phyloP scores from a whole-genome alignment of 306 rosid species.

The Astragalus glycyphyllos region DNA sequence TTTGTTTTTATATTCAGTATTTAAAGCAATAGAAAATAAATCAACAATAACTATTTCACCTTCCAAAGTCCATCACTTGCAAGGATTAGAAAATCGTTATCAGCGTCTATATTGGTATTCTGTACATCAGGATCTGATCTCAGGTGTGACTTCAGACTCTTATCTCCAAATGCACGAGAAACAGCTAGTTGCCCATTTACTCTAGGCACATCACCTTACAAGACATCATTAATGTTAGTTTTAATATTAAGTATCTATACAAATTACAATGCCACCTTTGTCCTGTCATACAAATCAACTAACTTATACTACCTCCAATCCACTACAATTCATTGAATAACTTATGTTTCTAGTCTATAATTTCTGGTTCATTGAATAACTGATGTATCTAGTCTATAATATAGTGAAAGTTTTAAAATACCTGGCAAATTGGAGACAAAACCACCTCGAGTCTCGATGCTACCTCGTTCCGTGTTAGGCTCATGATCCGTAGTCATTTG shows the following conservation, averaged over 20 bases:
- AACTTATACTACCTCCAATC: neutral
- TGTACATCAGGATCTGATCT: conserved; percentile 83
- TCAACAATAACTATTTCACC: conserved; percentile 54
- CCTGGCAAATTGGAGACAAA: conserved; percentile 99
- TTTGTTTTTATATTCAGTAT: neutral
- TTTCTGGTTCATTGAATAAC: too few relatives aligned
- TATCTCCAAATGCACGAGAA: conserved; percentile 96
- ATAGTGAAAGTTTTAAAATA: conserved; percentile 38
- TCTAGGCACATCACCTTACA: conserved; percentile 86
- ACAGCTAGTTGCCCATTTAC: conserved; percentile 96
- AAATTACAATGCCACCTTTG: neutral
- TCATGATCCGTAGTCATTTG: conserved; percentile 93
- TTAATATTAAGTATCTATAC: conserved; percentile 17
- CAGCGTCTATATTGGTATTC: conserved; percentile 44
- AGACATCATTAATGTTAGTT: conserved; percentile 31
- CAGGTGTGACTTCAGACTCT: conserved; percentile 88
- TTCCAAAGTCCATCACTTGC: conserved; percentile 98
- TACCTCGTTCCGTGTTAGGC: conserved; percentile 79
- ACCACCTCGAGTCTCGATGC: conserved; percentile 89
- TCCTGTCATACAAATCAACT: neutral
- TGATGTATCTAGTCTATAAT: too few relatives aligned
- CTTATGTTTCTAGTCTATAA: too few relatives aligned
- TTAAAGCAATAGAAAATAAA: conserved; percentile 20
- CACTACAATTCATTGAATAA: too few relatives aligned
- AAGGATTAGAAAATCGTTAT: conserved; percentile 68